Evolutionary conservation across 805 yeast species (phyloP).

Genomic region (Spathaspora sp.): DNA sequence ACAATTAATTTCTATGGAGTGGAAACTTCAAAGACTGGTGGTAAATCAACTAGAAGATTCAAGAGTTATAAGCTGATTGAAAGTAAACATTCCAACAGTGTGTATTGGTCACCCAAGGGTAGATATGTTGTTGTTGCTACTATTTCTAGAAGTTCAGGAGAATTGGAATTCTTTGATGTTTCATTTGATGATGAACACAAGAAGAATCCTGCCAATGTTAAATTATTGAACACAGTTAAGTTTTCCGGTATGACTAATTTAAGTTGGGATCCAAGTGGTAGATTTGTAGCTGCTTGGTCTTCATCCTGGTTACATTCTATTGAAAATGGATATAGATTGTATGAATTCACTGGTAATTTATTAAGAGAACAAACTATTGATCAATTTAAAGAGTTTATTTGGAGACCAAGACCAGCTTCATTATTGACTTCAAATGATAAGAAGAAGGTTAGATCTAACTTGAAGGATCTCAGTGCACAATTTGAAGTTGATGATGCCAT

Average conservation of each 20-base stretch:
- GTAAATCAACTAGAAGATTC: constrained; percentile 48
- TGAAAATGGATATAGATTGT: constrained; percentile 88
- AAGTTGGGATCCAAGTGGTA: constrained; percentile 95
- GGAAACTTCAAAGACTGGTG: constrained; percentile 53
- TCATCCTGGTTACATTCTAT: constrained; percentile 78
- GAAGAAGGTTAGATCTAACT: constrained; percentile 86
- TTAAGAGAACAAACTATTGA: constrained; percentile 75
- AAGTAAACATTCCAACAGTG: constrained; percentile 65
- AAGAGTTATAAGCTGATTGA: constrained; percentile 53
- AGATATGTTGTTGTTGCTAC: constrained; percentile 67
- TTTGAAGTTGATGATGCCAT: constrained; percentile 93
- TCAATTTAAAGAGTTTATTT: constrained; percentile 80
- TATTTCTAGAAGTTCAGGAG: constrained; percentile 49
- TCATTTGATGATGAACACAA: constrained; percentile 71
- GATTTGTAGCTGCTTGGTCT: constrained; percentile 85
- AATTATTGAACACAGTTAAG: constrained; percentile 59
- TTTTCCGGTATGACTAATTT: constrained; percentile 78
- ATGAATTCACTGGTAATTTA: constrained; percentile 75
- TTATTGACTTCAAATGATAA: constrained; percentile 71
- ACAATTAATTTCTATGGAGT: constrained; percentile 77
- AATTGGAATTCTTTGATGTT: constrained; percentile 80
- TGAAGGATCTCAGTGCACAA: constrained; percentile 85
- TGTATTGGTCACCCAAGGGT: constrained; percentile 91
- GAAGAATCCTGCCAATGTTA: constrained; percentile 55
- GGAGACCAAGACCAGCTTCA: constrained; percentile 97